Evolutionary conservation across 768 basidiomycete genomes (phyloP).

Genomic region (Collybia mongolica): DNA sequence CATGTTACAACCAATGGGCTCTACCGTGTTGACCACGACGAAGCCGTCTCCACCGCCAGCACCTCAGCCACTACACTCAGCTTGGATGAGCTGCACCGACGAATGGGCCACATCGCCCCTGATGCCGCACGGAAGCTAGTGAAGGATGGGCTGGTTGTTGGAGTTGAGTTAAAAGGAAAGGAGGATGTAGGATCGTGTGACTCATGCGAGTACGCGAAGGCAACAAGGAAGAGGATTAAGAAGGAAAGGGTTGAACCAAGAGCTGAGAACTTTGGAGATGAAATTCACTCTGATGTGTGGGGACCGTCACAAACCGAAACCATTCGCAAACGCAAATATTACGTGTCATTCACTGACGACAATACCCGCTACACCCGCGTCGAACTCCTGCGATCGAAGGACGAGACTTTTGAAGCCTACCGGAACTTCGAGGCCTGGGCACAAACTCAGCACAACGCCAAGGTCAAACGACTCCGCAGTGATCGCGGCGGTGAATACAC

Average conservation of each 20-base stretch:
- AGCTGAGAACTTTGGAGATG: conserved; percentile 24
- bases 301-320: conserved; percentile 27
- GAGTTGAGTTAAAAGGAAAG: conserved; percentile 21
- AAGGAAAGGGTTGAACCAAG: conserved; percentile 19
- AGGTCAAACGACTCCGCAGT: conserved; percentile 18
- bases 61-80: conserved; percentile 7
- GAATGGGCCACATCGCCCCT: conserved; percentile 23
- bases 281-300: conserved; percentile 36
- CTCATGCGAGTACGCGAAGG: conserved; percentile 28
- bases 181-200: conserved; percentile 22
- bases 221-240: conserved; percentile 20
- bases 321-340: conserved; percentile 22
- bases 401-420: conserved; percentile 22
- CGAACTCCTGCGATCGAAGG: conserved; percentile 26
- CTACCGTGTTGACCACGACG: conserved; percentile 6
- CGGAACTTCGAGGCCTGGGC: conserved; percentile 21
- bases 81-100: conserved; percentile 21
- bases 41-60: background rate
- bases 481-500: conserved; percentile 2
- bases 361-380: conserved; percentile 20
- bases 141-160: conserved; percentile 21
- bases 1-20: conserved; percentile 15
- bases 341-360: conserved; percentile 33
- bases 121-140: conserved; percentile 21
- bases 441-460: conserved; percentile 19